A percentile compares a stretch with the other conserved stretches of the same genome.
phyloP scores from a whole-genome alignment of 2,329 filamentous ascomycete genomes.

The Penicillium sp. region DNA sequence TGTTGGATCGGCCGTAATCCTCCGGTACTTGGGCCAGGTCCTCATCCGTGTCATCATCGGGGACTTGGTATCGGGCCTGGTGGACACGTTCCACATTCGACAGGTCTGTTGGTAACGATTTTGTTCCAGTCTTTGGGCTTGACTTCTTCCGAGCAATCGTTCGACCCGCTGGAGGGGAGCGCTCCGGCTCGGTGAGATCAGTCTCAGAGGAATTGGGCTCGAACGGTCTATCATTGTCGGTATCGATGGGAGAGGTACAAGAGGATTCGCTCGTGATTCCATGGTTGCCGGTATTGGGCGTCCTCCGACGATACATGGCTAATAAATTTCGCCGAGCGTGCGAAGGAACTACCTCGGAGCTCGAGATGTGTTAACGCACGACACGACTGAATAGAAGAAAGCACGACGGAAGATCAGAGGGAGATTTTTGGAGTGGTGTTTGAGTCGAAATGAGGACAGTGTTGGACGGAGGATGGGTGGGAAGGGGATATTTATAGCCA shows the following conservation, averaged over 20 bases:
- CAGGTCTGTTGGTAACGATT: background rate
- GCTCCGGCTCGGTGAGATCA: slow-evolving; percentile 14
- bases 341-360: background rate
- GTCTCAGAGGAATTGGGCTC: slow-evolving; percentile 12
- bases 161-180: slow-evolving; percentile 1
- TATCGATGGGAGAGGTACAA: slow-evolving; percentile 7
- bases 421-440: slow-evolving; percentile 4
- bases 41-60: slow-evolving; percentile 22
- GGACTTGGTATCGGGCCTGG: slow-evolving; percentile 14
- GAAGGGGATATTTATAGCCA: slow-evolving; percentile 8
- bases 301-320: slow-evolving; percentile 3
- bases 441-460: slow-evolving; percentile 1
- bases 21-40: slow-evolving; percentile 19
- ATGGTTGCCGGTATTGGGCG: slow-evolving; percentile 1
- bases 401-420: background rate
- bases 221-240: slow-evolving; percentile 7
- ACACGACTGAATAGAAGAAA: slow-evolving; percentile 4
- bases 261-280: slow-evolving; percentile 10
- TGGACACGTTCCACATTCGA: slow-evolving; percentile 7
- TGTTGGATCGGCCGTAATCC: slow-evolving; percentile 19
- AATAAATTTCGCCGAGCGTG: background rate
- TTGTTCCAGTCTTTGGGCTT: background rate
- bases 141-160: slow-evolving; percentile 3
- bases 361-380: slow-evolving; percentile 1
- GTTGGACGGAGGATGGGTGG: background rate